A percentile compares a stretch with the other conserved stretches of the same genome.
phyloP scores from a whole-genome alignment of 2,329 filamentous ascomycete genomes.

The Dryadomyces quercivorus region DNA sequence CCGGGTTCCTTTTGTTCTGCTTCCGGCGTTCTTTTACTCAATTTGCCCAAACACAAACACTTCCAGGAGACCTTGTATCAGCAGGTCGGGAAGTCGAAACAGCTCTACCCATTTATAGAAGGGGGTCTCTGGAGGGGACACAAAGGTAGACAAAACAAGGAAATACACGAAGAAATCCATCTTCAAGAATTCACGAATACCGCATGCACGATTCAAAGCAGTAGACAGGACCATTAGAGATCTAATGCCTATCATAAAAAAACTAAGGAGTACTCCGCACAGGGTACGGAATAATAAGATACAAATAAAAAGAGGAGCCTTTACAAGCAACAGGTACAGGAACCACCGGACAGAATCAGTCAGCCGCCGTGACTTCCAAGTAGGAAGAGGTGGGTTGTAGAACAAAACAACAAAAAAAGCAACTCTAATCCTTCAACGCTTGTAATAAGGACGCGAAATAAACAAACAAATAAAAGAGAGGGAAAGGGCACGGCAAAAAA shows the following conservation, averaged over 20 bases:
- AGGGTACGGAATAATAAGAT: not conserved
- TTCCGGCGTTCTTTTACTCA: not conserved
- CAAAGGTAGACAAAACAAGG: not conserved
- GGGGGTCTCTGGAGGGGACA: not conserved
- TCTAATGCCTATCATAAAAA: not conserved
- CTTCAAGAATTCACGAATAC: not conserved
- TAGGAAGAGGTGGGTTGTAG: not conserved
- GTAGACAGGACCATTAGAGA: no score
- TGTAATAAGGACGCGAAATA: not conserved
- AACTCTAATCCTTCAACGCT: not conserved
- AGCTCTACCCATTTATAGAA: not conserved
- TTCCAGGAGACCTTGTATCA: not conserved
- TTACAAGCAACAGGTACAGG: not conserved
- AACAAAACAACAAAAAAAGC: not conserved
- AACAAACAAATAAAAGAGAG: not conserved
- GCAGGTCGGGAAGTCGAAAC: not conserved
- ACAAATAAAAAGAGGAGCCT: not conserved
- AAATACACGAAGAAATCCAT: not conserved
- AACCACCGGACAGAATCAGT: not conserved
- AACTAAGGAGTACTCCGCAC: not conserved
- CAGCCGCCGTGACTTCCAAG: not conserved
- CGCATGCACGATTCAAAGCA: no score
- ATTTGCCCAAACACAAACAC: not conserved
- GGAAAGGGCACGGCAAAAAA: not conserved
- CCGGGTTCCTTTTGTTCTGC: not conserved